Conservation (phyloP, 208 protist genomes). For the Trypanosoma rangeli region DNA sequence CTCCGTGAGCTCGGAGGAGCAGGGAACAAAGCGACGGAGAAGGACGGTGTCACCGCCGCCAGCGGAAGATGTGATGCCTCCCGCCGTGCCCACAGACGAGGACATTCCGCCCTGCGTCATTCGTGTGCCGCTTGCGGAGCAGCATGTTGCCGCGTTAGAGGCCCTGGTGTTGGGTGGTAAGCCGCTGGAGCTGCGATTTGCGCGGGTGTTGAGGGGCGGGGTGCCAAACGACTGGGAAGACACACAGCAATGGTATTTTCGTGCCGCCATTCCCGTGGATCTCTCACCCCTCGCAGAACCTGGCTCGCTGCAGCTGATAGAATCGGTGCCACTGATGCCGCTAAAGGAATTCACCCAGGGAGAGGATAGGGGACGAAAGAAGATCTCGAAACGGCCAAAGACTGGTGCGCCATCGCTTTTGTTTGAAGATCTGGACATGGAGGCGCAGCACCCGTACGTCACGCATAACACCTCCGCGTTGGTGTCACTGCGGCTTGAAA, state of each 20-base stretch:
- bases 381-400: conserved; percentile 33
- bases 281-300: conserved; percentile 59
- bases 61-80: conserved; percentile 29
- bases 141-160: conserved; percentile 52
- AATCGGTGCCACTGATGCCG: conserved; percentile 44
- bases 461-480: conserved; percentile 46
- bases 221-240: conserved; percentile 87
- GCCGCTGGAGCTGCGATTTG: conserved; percentile 59
- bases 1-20: conserved; percentile 16
- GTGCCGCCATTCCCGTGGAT: conserved; percentile 51
- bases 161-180: conserved; percentile 37
- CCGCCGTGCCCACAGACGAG: conserved; percentile 42
- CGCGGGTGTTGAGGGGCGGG: conserved; percentile 58
- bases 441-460: conserved; percentile 77
- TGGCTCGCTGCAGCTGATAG: conserved; percentile 46
- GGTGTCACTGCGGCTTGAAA: conserved; percentile 60
- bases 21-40: conserved; percentile 29
- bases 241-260: conserved; percentile 67
- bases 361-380: conserved; percentile 39
- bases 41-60: conserved; percentile 24
- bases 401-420: conserved; percentile 52
- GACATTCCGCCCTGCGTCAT: conserved; percentile 68
- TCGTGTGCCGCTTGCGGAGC: conserved; percentile 64
- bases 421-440: conserved; percentile 51
- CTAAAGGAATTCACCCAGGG: conserved; percentile 12